Conservation (phyloP, 164 flowering plant species). For the Kingdonia uniflora region DNA sequence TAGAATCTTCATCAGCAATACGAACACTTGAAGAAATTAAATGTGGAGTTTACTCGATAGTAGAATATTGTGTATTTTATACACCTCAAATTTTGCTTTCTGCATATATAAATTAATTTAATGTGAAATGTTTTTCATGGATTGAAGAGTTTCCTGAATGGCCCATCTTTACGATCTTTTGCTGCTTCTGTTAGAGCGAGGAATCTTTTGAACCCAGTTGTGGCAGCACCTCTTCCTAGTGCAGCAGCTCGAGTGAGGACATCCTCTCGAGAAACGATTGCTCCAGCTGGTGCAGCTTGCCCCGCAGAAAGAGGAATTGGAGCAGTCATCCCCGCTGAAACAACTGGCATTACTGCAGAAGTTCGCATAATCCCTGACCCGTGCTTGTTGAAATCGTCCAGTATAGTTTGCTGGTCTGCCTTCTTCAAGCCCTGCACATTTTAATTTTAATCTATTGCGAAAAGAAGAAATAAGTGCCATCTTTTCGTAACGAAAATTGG, state of each 20-base stretch:
- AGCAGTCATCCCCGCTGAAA: conserved; percentile 23
- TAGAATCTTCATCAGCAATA: too few relatives aligned
- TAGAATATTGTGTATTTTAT: too few relatives aligned
- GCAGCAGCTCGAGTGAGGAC: conserved; percentile 95
- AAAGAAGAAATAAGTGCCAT: too few relatives aligned
- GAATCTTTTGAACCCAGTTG: conserved; percentile 88
- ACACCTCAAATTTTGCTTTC: too few relatives aligned
- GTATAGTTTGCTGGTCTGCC: conserved; percentile 78
- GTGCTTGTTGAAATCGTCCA: conserved; percentile 88
- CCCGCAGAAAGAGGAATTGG: conserved; percentile 22
- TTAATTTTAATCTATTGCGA: background rate
- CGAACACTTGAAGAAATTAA: too few relatives aligned
- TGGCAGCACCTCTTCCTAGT: conserved; percentile 92
- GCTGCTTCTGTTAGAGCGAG: conserved; percentile 97
- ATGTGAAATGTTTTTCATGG: conserved; percentile 24
- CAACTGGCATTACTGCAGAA: conserved; percentile 21
- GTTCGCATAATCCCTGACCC: conserved; percentile 58
- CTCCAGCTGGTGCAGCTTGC: conserved; percentile 25
- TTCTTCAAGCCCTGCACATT: conserved; percentile 75
- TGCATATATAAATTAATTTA: background rate
- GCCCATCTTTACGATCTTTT: conserved; percentile 91
- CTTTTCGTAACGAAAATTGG: too few relatives aligned
- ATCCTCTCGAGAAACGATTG: conserved; percentile 62
- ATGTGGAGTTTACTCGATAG: too few relatives aligned
- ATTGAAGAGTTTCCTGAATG: conserved; percentile 83